Evolutionary conservation across 2,329 filamentous ascomycete genomes (phyloP).

Genomic region (Diaporthe amygdali): DNA sequence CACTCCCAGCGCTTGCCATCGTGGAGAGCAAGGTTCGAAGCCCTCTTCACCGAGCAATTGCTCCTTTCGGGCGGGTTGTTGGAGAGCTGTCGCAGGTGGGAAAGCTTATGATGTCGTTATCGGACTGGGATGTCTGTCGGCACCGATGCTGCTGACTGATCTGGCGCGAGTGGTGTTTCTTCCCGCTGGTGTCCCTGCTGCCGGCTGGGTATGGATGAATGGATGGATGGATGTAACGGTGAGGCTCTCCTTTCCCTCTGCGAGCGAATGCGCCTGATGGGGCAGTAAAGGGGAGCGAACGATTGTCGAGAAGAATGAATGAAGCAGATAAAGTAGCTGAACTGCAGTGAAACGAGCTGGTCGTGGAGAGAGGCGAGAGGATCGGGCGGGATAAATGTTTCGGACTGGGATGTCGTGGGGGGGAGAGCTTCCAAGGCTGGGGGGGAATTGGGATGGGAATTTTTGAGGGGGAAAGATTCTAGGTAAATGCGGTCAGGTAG

Average conservation of each 20-base stretch:
- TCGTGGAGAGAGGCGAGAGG: neutral
- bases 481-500: neutral
- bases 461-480: neutral
- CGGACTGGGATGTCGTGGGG: constrained; percentile 24
- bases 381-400: constrained; percentile 18
- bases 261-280: constrained; percentile 5
- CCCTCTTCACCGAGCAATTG: constrained; percentile 20
- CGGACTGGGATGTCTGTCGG: constrained; percentile 16
- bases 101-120: constrained; percentile 19
- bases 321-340: neutral
- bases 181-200: constrained; percentile 3
- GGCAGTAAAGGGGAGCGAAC: neutral
- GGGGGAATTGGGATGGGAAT: neutral
- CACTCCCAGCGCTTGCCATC: constrained; percentile 39
- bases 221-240: neutral
- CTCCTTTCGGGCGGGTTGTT: neutral
- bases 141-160: constrained; percentile 6
- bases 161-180: neutral
- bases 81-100: neutral
- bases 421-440: neutral
- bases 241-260: neutral
- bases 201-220: neutral
- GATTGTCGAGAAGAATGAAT: constrained; percentile 16
- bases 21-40: constrained; percentile 23
- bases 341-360: constrained; percentile 16